Evolutionary conservation across 1,284 basidiomycete genomes (phyloP).

Genomic region (Ganoderma lingzhi): DNA sequence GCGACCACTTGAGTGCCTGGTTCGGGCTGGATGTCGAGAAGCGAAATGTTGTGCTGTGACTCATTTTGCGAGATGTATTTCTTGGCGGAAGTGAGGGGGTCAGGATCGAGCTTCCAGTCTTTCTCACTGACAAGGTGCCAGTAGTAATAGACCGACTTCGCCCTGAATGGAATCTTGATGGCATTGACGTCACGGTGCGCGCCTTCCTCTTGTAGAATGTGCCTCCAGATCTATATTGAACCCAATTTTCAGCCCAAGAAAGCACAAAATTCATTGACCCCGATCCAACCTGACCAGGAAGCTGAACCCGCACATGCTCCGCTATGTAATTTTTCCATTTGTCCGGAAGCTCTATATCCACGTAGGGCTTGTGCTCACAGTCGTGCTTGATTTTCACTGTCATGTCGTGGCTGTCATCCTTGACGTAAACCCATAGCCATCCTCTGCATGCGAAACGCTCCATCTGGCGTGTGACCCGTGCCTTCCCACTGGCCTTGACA

Average conservation of each 20-base stretch:
- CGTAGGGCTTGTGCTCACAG: neutral
- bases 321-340: conserved; percentile 10
- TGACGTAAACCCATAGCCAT: conserved; percentile 5
- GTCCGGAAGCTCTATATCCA: conserved; percentile 9
- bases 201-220: conserved; percentile 8
- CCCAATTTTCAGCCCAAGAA: neutral
- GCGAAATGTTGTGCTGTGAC: too few relatives aligned
- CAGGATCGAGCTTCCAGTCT: too few relatives aligned
- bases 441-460: conserved; percentile 10
- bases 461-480: conserved; percentile 1
- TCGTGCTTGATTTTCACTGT: conserved; percentile 3
- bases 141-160: too few relatives aligned
- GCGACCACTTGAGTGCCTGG: too few relatives aligned
- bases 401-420: neutral
- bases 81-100: too few relatives aligned
- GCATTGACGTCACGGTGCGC: neutral
- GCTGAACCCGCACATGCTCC: conserved; percentile 5
- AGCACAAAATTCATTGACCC: neutral
- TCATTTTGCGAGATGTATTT: too few relatives aligned
- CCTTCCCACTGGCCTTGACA: neutral
- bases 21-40: too few relatives aligned
- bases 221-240: conserved; percentile 11
- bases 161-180: too few relatives aligned
- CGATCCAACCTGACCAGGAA: neutral
- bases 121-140: too few relatives aligned